Percentiles rank a stretch among this genome's conserved stretches.
Evolutionary conservation across 208 protist genomes (phyloP).

Genomic region (Trypanosoma lewisi): DNA sequence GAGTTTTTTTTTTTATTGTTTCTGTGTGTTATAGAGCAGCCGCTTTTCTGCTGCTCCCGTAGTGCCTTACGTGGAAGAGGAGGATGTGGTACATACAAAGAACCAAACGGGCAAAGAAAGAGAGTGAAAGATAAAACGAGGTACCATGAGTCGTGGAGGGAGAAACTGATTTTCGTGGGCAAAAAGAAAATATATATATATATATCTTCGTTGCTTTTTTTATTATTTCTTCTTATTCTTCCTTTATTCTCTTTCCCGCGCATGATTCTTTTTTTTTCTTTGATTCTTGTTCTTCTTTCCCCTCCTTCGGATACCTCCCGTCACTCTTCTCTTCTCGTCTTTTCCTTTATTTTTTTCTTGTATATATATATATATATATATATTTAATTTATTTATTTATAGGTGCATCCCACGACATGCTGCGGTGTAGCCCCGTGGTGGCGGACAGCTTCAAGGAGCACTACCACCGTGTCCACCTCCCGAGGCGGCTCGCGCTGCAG

Average conservation of each 20-base stretch:
- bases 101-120: no score
- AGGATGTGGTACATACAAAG: no score
- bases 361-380: conserved; percentile 18
- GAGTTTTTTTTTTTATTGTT: no score
- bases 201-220: no score
- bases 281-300: background rate
- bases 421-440: conserved; percentile 44
- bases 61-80: no score
- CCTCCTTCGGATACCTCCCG: background rate
- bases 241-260: background rate
- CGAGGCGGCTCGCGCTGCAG: conserved; percentile 72
- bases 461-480: conserved; percentile 87
- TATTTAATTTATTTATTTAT: conserved; percentile 13
- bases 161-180: no score
- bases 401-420: conserved; percentile 32
- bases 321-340: background rate
- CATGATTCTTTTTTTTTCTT: background rate
- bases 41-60: no score
- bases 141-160: no score
- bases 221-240: conserved; percentile 12
- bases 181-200: no score
- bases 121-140: no score
- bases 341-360: background rate
- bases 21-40: no score
- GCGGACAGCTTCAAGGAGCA: conserved; percentile 87